phyloP scores from a whole-genome alignment of 352 stramenopile genomes.

The Phytophthora agathidicida region DNA sequence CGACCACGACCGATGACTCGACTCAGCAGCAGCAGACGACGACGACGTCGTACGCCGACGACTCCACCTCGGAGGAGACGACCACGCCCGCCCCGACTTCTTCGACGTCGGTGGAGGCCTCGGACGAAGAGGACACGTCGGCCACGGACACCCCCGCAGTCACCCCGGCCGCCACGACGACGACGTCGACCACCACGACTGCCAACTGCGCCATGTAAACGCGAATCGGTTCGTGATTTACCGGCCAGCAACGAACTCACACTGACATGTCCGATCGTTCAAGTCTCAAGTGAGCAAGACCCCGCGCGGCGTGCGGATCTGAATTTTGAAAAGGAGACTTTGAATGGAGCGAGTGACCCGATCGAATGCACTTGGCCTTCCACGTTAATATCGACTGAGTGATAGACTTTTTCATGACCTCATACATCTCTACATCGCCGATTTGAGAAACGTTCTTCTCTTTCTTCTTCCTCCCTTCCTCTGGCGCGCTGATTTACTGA shows the following conservation, averaged over 20 bases:
- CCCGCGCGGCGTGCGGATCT: constrained; percentile 1
- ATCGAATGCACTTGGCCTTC: constrained; percentile 17
- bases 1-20: constrained; percentile 16
- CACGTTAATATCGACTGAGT: constrained; percentile 19
- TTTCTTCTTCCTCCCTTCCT: constrained; percentile 4
- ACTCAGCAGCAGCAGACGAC: constrained; percentile 23
- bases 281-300: not conserved
- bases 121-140: constrained; percentile 27
- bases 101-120: constrained; percentile 20
- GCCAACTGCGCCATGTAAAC: constrained; percentile 32
- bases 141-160: constrained; percentile 25
- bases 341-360: constrained; percentile 11
- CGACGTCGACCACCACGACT: constrained; percentile 24
- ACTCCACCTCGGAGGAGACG: constrained; percentile 10
- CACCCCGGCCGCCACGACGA: constrained; percentile 23
- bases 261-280: not conserved
- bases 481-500: not conserved
- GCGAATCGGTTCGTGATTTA: too few relatives aligned
- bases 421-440: constrained; percentile 16
- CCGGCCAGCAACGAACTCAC: too few relatives aligned
- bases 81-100: constrained; percentile 22
- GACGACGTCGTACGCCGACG: constrained; percentile 11
- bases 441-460: too few relatives aligned
- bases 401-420: constrained; percentile 25
- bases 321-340: constrained; percentile 23